Evolutionary conservation across 2,329 filamentous ascomycete species (phyloP), one percentile per base, ranked within the genome.

Genomic region (Pseudocercospora macadamiae): DNA sequence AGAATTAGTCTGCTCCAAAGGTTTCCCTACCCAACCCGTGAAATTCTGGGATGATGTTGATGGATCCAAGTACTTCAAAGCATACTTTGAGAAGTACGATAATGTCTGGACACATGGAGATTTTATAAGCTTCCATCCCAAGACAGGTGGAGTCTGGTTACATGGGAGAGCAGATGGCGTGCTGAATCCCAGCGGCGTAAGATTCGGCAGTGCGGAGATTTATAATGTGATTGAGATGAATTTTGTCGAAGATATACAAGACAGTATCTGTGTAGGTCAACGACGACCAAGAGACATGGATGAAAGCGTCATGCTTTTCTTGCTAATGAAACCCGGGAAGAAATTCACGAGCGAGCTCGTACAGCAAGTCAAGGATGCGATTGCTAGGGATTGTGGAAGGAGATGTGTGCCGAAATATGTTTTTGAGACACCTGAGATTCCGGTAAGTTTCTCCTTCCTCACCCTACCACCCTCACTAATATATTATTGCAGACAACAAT

Each of bases 101-200:
- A 70, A 85, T 55, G 89, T 90, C 1, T 95, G 90, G 91, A 89
- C 89, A 0, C 91, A 95, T 63, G 90, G 90, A 19, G 91, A 95
- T 69, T 93, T 93, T 71, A 86, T 90, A 67, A 82, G 83, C 32
- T 77, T 89, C 12, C 86, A 93, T 68, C 89, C 89, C 0, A 64
- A 75, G 3, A 93, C 89, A 1, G 83, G 85, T 5, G 82, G 85
- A 45, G 71, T 91, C 4, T 72, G 83, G 10, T 87, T 93, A 65
- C 80, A 90, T 0, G 89, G 89, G 1, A 81, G 89, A 1, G 88
- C 81, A 4, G 90, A 95, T 68, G 90, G 90, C 10, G 90, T 95
- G 2, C 76, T 95, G 52, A 95, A 95, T 70, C 90, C 90, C 0
- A 86, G 83, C 5, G 90, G 90, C 0, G 86, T 95, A 9, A 82